Base-by-base conservation (phyloP, 1,139 yeast genomes). In the Arxiozyma slooffiae region DNA sequence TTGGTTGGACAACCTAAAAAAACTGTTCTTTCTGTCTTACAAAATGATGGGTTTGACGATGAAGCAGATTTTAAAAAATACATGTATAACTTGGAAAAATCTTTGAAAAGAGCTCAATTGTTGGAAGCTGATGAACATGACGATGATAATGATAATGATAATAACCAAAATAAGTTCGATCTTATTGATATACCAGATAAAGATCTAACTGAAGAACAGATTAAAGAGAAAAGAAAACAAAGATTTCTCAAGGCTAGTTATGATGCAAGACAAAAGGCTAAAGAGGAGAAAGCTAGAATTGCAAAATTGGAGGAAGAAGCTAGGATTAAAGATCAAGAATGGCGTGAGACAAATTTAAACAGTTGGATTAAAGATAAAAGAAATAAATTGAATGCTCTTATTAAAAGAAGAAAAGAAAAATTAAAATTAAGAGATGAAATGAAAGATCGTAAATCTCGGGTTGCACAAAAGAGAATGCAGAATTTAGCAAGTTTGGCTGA, bases 401-500 rank as follows among this genome's bases (percentile, higher is more conserved):
- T 86, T 30, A 73, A 77, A 45, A 73, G 70, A 49, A 75, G 82
- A 54, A 83, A 81, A 60, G 94, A 86, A 46, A 77, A 88, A 55
- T 73, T 78, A 50, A 82, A 85, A 62, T 70, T 89, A 54, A 77
- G 82, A 57, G 87, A 80, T 53, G 95, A 92, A 46, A 76, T 92
- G 64, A 82, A 81, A 58, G 96, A 90, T 68, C 75, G 97, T 58
- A 89, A 89, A 66, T 88, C 97, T 5, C 80, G 79, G 53, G 96
- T 96, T 21, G 89, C 96, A 1, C 97, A 90, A 68, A 80, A 83
- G 68, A 74, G 97, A 60, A 90, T 92, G 97, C 88, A 85, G 64
- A 85, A 81, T 56, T 81, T 92, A 50, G 96, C 97, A 0, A 85
- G 85, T 18, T 74, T 92, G 54, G 97, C 97, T 0, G 80, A 85